phyloP scores from a whole-genome alignment of 176 grass and related monocot genomes.

The Oryza brachyantha region DNA sequence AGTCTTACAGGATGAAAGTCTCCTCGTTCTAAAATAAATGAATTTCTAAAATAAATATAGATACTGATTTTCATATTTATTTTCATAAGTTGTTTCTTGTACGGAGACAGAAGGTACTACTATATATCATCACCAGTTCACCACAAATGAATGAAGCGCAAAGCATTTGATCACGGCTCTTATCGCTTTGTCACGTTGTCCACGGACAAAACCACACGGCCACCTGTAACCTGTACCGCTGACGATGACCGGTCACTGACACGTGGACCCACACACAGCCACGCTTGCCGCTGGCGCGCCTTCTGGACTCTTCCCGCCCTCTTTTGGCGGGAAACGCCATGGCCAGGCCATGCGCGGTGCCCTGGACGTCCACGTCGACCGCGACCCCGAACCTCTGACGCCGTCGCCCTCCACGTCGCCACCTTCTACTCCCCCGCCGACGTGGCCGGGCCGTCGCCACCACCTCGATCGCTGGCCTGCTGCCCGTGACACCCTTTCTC shows the following conservation, averaged over 20 bases:
- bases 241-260: not conserved
- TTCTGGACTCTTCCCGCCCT: not conserved
- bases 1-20: too few relatives aligned
- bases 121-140: too few relatives aligned
- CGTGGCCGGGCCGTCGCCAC: conserved; percentile 17
- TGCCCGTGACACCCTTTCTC: not conserved
- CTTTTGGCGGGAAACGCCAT: not conserved
- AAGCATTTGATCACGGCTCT: not conserved
- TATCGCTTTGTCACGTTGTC: not conserved
- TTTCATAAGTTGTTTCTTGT: too few relatives aligned
- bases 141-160: too few relatives aligned
- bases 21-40: too few relatives aligned
- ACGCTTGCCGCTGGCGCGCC: too few relatives aligned
- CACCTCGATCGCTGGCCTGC: too few relatives aligned
- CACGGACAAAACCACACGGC: not conserved
- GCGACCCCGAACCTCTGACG: not conserved
- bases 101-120: too few relatives aligned
- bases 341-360: not conserved
- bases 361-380: conserved; percentile 15
- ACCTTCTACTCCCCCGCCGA: not conserved
- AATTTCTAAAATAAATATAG: too few relatives aligned
- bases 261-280: not conserved
- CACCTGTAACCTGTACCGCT: too few relatives aligned
- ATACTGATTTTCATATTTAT: too few relatives aligned
- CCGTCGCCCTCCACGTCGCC: not conserved